Base-by-base conservation (phyloP, 73 alveolate genomes). In the Paramecium pentaurelia region DNA sequence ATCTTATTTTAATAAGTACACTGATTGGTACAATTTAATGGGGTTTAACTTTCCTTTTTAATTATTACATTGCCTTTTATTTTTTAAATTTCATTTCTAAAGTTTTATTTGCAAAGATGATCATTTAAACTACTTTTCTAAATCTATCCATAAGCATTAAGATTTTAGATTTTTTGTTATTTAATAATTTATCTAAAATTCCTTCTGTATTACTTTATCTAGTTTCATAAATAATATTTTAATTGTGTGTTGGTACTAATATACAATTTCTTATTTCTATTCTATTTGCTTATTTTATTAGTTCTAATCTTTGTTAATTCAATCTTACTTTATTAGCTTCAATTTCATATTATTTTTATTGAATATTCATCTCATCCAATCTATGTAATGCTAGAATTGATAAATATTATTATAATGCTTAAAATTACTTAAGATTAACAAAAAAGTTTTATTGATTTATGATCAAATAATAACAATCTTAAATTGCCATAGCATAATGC, bases 91-190 rank as follows among this genome's bases (percentile, higher is more conserved):
- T 32, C 27, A 14, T 75, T 36, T 34, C 88, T 2, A 75, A 12
- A 0, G 70, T 75, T 8, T 20, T 34, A 20, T 75, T 75, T 38
- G 88, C 88, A 75, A 75, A 75, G 1, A 75, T 75, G 8, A 75
- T 75, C 88, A 75, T 75, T 36, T 75, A 27, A 18, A 75, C 88
- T 75, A 75, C 88, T 75, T 75, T 75, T 12, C 60, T 34, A 22
- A 75, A 75, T 75, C 88, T 75, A 30, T 36, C 88, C 88, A 38
- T 16, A 38, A 75, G 88, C 58, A 36, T 34, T 11, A 16, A 30
- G 12, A 36, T 1, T 38, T 75, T 75, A 36, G 58, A 38, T 6
- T 37, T 75, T 75, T 38, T 75, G 8, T 75, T 75, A 22, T 75
- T 25, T 38, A 75, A 38, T 36, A 75, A 34, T 10, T 42, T 30